phyloP scores from a whole-genome alignment of 2,329 filamentous ascomycete species.

The Trichoderma atroviride region DNA sequence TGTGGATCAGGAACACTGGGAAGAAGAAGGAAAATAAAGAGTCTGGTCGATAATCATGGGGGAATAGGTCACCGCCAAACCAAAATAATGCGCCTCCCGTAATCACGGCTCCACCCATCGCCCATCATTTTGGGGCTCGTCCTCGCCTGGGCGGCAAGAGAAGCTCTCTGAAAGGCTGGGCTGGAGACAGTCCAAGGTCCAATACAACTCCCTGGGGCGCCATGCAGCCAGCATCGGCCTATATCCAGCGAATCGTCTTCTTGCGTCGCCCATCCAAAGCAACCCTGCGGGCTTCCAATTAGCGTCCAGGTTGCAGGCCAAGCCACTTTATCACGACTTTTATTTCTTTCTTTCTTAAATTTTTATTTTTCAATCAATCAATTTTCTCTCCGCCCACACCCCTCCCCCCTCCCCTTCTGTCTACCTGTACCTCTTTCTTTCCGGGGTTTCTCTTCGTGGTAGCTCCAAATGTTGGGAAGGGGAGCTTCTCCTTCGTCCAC shows the following conservation, averaged over 20 bases:
- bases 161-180: conserved; percentile 44
- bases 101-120: conserved; percentile 17
- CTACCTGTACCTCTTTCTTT: not conserved
- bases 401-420: not conserved
- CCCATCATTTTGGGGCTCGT: conserved; percentile 31
- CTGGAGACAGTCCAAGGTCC: conserved; percentile 26
- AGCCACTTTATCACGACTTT: not conserved
- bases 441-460: conserved; percentile 19
- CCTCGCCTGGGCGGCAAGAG: conserved; percentile 42
- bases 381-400: not conserved
- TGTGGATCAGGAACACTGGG: conserved; percentile 2
- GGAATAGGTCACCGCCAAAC: conserved; percentile 21
- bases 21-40: not conserved
- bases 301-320: conserved; percentile 26
- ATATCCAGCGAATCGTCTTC: conserved; percentile 24
- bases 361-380: not conserved
- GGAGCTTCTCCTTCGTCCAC: conserved; percentile 8
- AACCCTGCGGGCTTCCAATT: conserved; percentile 21
- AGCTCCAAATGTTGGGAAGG: conserved; percentile 15
- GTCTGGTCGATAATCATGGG: not conserved
- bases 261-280: conserved; percentile 19
- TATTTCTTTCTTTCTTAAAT: not conserved
- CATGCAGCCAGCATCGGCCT: conserved; percentile 25
- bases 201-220: conserved; percentile 29
- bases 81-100: conserved; percentile 18